phyloP scores from a whole-genome alignment of 2,329 filamentous ascomycete genomes.

The Phyllosticta paracitricarpa region DNA sequence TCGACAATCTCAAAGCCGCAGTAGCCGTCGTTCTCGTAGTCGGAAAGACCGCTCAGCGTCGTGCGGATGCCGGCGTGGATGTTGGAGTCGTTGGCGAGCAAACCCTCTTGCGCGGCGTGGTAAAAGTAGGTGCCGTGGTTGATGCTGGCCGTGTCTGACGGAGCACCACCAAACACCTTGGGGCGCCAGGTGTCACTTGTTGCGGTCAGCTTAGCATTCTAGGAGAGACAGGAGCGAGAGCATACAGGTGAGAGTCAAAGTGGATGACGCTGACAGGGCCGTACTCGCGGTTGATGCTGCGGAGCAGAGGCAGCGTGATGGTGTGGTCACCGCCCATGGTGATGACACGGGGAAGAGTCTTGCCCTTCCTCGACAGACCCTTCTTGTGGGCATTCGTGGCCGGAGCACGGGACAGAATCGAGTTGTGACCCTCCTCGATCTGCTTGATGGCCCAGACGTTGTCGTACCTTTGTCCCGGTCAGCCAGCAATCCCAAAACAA shows the following conservation, averaged over 20 bases:
- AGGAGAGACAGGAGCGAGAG: conserved; percentile 7
- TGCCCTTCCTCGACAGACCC: conserved; percentile 61
- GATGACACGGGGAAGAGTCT: conserved; percentile 70
- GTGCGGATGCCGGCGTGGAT: conserved; percentile 84
- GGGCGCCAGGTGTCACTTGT: conserved; percentile 56
- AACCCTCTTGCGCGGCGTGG: conserved; percentile 67
- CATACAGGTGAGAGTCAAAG: conserved; percentile 50
- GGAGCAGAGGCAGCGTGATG: conserved; percentile 47
- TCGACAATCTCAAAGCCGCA: conserved; percentile 77
- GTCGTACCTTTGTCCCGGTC: conserved; percentile 51
- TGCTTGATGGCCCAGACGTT: conserved; percentile 73
- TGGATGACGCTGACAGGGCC: conserved; percentile 56
- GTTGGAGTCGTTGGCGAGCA: conserved; percentile 72
- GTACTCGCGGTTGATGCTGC: conserved; percentile 55
- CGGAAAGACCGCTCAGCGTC: conserved; percentile 64
- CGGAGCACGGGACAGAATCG: conserved; percentile 60
- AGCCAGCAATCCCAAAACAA: neutral
- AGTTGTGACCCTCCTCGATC: conserved; percentile 77
- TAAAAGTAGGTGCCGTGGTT: conserved; percentile 90
- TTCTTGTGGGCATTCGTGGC: conserved; percentile 56
- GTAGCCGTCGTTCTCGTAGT: conserved; percentile 80
- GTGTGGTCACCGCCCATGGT: conserved; percentile 59
- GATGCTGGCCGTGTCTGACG: conserved; percentile 63
- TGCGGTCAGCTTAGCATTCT: neutral
- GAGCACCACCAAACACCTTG: conserved; percentile 77